Evolutionary conservation across 257 asterid species (phyloP).

Genomic region (Solanum appendiculatum): DNA sequence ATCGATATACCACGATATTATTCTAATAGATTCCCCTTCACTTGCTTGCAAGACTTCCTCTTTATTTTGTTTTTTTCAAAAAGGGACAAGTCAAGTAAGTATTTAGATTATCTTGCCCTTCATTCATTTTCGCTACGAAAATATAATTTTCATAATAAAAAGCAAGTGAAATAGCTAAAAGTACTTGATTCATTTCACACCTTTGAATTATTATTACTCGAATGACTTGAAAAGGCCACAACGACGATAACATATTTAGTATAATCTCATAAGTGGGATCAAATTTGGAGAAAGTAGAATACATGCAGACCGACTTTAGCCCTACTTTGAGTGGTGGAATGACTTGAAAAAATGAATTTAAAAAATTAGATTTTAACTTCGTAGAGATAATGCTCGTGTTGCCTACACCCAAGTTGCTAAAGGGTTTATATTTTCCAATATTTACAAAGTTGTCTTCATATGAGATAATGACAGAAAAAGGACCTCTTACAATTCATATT

Average conservation of each 20-base stretch:
- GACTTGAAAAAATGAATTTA: no score
- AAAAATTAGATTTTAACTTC: no score
- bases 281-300: background rate
- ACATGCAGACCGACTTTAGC: background rate
- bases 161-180: background rate
- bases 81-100: background rate
- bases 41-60: background rate
- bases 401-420: background rate
- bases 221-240: background rate
- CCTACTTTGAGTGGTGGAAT: no score
- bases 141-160: background rate
- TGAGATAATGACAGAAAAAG: background rate
- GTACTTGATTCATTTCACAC: background rate
- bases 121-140: background rate
- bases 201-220: background rate
- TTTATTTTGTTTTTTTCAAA: background rate
- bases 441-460: background rate
- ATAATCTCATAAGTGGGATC: background rate
- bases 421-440: background rate
- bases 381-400: no score
- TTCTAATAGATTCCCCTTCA: background rate
- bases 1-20: background rate
- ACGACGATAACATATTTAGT: no score
- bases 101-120: background rate
- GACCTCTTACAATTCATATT: background rate